Evolutionary conservation across 2,329 filamentous ascomycete species (phyloP), one percentile per base, ranked within the genome.

Genomic region (Claviceps capensis): DNA sequence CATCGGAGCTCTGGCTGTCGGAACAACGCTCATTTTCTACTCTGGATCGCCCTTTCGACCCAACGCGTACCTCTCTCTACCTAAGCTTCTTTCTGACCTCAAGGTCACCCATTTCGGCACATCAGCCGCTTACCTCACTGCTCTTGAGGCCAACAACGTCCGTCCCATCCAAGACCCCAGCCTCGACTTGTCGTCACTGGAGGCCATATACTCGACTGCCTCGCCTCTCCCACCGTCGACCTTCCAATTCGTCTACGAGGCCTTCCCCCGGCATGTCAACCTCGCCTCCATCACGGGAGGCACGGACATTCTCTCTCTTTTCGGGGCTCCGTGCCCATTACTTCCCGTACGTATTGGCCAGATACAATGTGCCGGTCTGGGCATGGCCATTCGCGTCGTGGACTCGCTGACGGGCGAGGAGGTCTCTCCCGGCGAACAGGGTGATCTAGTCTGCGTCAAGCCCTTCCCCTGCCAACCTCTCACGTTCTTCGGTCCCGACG

Each of bases 241-340:
- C 1, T 97, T 96, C 68, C 75, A 80, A 53, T 97, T 94, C 62
- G 82, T 96, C 50, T 96, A 97, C 70, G 71, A 78, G 26, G 85
- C 85, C 1, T 94, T 97, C 62, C 88, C 89, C 2, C 62, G 77
- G 0, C 72, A 78, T n/a, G 75, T 97, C 58, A 91, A 96, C 67
- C 79, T 97, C 7, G 88, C 83, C 48, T 94, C 87, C 52, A 97
- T 98, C 62, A 97, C 91, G 0, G 93, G 93, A 40, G 93, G 91
- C 48, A 97, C 91, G 3, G 93, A 98, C 65, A 97, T 97, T 60
- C 88, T 97, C 57, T 95, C 90, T 1, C 79, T 97, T 37, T 98
- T 97, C 62, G 91, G 90, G 44, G 84, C 88, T 0, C 86, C 89
- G 0, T 91, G 85, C 52, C 85, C 85, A 0, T 73, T 90, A 4